A percentile compares a stretch with the other conserved stretches of the same genome.
phyloP scores from a whole-genome alignment of 1,284 basidiomycete genomes.

The Boletus semigastroideus region DNA sequence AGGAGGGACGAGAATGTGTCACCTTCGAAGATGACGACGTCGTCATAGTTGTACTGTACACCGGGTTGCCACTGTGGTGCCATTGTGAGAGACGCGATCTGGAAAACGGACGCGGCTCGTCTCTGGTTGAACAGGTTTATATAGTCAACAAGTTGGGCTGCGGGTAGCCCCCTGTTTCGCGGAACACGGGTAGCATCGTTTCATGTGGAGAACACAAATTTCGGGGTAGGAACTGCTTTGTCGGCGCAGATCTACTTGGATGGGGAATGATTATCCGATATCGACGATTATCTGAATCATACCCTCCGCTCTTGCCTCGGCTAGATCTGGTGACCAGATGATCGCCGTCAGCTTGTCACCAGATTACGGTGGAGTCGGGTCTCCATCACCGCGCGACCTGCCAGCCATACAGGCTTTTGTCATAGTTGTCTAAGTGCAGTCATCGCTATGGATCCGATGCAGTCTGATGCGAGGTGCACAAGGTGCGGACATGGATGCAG shows the following conservation, averaged over 20 bases:
- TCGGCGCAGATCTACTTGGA: slow-evolving; percentile 12
- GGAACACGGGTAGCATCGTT: slow-evolving; percentile 10
- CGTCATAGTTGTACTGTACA: slow-evolving; percentile 54
- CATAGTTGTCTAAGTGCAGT: no score
- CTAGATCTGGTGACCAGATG: no score
- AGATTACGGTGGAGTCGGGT: no score
- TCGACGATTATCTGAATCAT: slow-evolving; percentile 24
- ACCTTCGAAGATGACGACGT: slow-evolving; percentile 63
- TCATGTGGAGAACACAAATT: background rate
- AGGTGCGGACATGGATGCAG: no score
- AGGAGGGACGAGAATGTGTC: background rate
- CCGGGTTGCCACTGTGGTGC: slow-evolving; percentile 60
- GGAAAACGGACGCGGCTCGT: background rate
- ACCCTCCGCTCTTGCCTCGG: background rate
- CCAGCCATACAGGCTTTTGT: no score
- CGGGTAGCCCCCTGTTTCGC: background rate
- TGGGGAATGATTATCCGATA: slow-evolving; percentile 12
- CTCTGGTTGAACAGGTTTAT: slow-evolving; percentile 25
- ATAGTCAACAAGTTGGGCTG: slow-evolving; percentile 23
- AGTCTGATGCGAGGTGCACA: no score
- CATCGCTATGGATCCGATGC: no score
- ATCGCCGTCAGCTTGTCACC: no score
- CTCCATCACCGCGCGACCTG: no score
- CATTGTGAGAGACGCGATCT: slow-evolving; percentile 36
- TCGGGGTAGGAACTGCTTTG: background rate